Evolutionary conservation across 192 early-diverging fungal genomes (phyloP).

Genomic region (Allomyces arbusculus): DNA sequence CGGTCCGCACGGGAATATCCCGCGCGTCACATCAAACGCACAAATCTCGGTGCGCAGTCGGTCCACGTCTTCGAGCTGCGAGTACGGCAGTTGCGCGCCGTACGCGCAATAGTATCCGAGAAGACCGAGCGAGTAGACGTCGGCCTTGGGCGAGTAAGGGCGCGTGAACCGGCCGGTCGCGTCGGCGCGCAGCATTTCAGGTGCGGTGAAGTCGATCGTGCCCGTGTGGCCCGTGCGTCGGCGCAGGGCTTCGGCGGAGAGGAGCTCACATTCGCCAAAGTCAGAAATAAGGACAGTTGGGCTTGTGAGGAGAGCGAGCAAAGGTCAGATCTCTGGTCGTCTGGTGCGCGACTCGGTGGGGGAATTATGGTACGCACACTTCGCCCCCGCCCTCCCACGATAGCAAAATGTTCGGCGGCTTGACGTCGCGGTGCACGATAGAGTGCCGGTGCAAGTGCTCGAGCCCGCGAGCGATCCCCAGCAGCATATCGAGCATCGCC

Average conservation of each 20-base stretch:
- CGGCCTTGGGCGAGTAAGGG: slow-evolving; percentile 65
- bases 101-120: slow-evolving; percentile 72
- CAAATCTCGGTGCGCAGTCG: slow-evolving; percentile 51
- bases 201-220: slow-evolving; percentile 87
- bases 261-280: slow-evolving; percentile 91
- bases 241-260: slow-evolving; percentile 41
- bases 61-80: slow-evolving; percentile 77
- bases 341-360: background rate
- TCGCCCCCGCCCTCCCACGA: slow-evolving; percentile 18
- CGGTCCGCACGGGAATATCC: too few relatives aligned
- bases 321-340: background rate
- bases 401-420: slow-evolving; percentile 78
- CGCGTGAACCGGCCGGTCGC: slow-evolving; percentile 41
- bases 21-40: too few relatives aligned
- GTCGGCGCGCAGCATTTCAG: slow-evolving; percentile 34
- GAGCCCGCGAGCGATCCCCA: slow-evolving; percentile 33
- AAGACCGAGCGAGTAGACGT: slow-evolving; percentile 92
- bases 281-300: slow-evolving; percentile 79
- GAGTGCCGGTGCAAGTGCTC: slow-evolving; percentile 68
- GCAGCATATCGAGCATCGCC: background rate
- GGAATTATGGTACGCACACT: too few relatives aligned
- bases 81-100: slow-evolving; percentile 62
- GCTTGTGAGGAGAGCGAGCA: slow-evolving; percentile 5
- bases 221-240: slow-evolving; percentile 87
- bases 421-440: slow-evolving; percentile 85